phyloP scores from a whole-genome alignment of 2,329 filamentous ascomycete genomes.

The Coniochaeta sp. region DNA sequence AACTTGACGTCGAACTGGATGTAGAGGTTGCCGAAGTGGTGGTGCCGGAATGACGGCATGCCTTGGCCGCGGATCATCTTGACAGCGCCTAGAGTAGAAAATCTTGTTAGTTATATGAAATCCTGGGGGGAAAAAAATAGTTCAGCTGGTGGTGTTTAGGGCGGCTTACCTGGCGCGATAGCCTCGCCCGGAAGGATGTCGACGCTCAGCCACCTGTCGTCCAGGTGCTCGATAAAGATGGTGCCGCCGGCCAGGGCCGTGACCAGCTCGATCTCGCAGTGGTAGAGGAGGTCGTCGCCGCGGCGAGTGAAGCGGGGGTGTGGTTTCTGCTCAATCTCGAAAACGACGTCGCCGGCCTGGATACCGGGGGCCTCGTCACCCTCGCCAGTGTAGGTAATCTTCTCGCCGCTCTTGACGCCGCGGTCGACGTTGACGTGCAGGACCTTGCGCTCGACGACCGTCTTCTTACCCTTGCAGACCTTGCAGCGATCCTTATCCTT shows the following conservation, averaged over 20 bases:
- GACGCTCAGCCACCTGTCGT: slow-evolving; percentile 92
- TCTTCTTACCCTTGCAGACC: slow-evolving; percentile 95
- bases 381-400: slow-evolving; percentile 95
- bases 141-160: background rate
- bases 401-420: slow-evolving; percentile 87
- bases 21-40: slow-evolving; percentile 93
- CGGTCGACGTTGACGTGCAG: slow-evolving; percentile 96
- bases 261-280: slow-evolving; percentile 90
- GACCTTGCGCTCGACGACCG: slow-evolving; percentile 92
- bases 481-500: slow-evolving; percentile 98
- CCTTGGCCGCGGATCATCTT: slow-evolving; percentile 95
- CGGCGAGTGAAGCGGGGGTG: slow-evolving; percentile 91
- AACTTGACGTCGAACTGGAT: slow-evolving; percentile 98
- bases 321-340: slow-evolving; percentile 99
- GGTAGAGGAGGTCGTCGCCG: slow-evolving; percentile 92
- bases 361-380: slow-evolving; percentile 93
- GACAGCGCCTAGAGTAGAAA: slow-evolving; percentile 61
- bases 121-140: background rate
- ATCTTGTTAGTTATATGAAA: slow-evolving; percentile 13
- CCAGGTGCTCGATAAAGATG: slow-evolving; percentile 90
- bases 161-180: slow-evolving; percentile 82
- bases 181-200: slow-evolving; percentile 92
- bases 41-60: slow-evolving; percentile 93
- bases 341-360: slow-evolving; percentile 90
- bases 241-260: slow-evolving; percentile 89